These are phyloP conservation scores for Chloromonas sp. DNA, from an alignment of 163 green algal species.

Conservation along the genomic window DNA sequence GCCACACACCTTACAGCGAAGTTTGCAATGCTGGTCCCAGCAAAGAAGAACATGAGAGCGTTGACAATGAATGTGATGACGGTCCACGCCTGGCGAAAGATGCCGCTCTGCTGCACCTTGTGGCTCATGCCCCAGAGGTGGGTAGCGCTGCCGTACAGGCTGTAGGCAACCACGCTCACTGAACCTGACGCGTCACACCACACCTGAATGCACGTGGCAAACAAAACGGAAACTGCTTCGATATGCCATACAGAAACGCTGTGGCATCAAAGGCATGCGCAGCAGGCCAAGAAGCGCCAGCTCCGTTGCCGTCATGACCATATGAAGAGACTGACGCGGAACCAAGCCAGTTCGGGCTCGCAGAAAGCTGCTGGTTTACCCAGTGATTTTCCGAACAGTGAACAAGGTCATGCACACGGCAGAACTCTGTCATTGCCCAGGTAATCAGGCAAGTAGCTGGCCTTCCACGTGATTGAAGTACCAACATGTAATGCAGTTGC, in stretches of 20 bases:
- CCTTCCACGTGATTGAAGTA: not conserved
- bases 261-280: no score
- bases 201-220: constrained; percentile 12
- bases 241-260: no score
- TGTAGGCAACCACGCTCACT: constrained; percentile 79
- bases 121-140: constrained; percentile 64
- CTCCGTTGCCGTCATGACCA: no score
- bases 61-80: constrained; percentile 72
- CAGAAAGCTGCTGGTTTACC: no score
- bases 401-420: no score
- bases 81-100: constrained; percentile 77
- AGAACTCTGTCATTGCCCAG: no score
- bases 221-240: no score
- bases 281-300: no score
- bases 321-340: no score
- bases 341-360: no score
- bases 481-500: not conserved
- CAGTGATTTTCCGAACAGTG: no score
- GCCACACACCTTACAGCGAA: constrained; percentile 58
- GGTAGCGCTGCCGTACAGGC: constrained; percentile 73
- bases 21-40: constrained; percentile 69
- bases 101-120: constrained; percentile 38
- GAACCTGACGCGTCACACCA: constrained; percentile 68
- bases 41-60: constrained; percentile 86
- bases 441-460: no score